Percentiles rank a stretch among this genome's conserved stretches.
Evolutionary conservation across 768 basidiomycete genomes (phyloP).

Genomic region (Clitopilus hobsonii): DNA sequence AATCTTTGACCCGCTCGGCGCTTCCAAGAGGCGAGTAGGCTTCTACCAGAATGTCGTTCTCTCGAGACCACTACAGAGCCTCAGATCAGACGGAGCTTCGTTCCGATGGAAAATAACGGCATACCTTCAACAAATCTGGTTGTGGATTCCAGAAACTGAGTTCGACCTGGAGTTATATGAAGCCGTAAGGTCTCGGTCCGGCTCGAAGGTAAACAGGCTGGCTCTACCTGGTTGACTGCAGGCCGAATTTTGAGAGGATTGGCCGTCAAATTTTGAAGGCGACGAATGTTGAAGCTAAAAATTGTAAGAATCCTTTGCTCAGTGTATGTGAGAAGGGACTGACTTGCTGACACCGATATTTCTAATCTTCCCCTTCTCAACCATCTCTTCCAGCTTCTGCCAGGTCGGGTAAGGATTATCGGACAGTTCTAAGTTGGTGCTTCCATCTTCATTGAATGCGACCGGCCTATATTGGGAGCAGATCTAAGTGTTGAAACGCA

Average conservation of each 20-base stretch:
- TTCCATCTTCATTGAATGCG: slow-evolving; percentile 55
- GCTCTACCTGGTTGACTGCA: slow-evolving; percentile 72
- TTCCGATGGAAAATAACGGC: slow-evolving; percentile 2
- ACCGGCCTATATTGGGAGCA: slow-evolving; percentile 43
- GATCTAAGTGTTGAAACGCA: background rate
- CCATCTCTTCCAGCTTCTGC: slow-evolving; percentile 75
- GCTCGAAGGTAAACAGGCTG: too few relatives aligned
- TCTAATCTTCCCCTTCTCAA: slow-evolving; percentile 69
- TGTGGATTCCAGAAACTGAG: slow-evolving; percentile 77
- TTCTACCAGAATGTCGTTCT: slow-evolving; percentile 59
- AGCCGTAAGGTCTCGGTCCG: too few relatives aligned
- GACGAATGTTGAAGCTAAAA: slow-evolving; percentile 57
- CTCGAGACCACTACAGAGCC: slow-evolving; percentile 56
- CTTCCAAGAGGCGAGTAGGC: slow-evolving; percentile 79
- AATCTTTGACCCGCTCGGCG: slow-evolving; percentile 48
- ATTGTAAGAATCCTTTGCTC: background rate
- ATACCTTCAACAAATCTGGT: slow-evolving; percentile 63
- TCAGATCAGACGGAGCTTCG: background rate
- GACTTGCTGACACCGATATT: slow-evolving; percentile 87
- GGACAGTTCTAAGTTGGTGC: slow-evolving; percentile 44
- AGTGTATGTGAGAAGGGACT: slow-evolving; percentile 9
- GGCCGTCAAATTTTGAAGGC: slow-evolving; percentile 59
- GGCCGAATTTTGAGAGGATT: slow-evolving; percentile 56
- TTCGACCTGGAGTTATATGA: slow-evolving; percentile 45
- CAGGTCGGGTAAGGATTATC: slow-evolving; percentile 74